phyloP scores from a whole-genome alignment of 208 protist species.

The Acanthamoeba sp. region DNA sequence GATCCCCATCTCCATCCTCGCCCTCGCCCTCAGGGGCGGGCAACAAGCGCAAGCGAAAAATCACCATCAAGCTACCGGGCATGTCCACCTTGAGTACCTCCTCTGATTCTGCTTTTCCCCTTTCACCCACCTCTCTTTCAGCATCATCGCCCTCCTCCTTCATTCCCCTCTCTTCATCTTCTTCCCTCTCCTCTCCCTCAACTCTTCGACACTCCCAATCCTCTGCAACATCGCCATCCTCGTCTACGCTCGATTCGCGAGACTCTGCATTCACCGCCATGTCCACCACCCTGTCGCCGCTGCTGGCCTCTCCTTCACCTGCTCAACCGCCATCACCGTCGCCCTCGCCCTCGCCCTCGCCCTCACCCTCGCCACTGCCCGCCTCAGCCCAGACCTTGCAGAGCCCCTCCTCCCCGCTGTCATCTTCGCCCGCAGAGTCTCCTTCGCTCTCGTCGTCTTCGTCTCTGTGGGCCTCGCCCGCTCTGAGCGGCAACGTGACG shows the following conservation, averaged over 20 bases:
- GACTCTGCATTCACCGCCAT: neutral
- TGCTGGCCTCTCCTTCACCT: neutral
- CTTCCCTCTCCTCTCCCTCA: neutral
- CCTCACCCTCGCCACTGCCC: neutral
- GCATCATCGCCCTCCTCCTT: conserved; percentile 3
- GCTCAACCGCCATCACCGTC: neutral
- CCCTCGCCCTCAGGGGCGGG: neutral
- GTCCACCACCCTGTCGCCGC: neutral
- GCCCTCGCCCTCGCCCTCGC: neutral
- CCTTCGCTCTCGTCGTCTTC: neutral
- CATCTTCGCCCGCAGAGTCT: neutral
- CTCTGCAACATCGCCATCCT: neutral
- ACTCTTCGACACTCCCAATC: neutral
- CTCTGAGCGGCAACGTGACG: neutral
- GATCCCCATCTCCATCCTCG: neutral
- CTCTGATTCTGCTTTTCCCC: neutral
- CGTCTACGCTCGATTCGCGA: neutral
- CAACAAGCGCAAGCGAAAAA: conserved; percentile 55
- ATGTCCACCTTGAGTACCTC: conserved; percentile 16
- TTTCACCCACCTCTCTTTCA: neutral
- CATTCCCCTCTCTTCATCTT: neutral
- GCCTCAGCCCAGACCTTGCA: neutral
- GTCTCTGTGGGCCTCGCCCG: neutral
- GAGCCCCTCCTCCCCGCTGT: neutral
- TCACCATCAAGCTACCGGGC: neutral